phyloP scores from a whole-genome alignment of 805 yeast genomes.

The Saccharomycopsis vini region DNA sequence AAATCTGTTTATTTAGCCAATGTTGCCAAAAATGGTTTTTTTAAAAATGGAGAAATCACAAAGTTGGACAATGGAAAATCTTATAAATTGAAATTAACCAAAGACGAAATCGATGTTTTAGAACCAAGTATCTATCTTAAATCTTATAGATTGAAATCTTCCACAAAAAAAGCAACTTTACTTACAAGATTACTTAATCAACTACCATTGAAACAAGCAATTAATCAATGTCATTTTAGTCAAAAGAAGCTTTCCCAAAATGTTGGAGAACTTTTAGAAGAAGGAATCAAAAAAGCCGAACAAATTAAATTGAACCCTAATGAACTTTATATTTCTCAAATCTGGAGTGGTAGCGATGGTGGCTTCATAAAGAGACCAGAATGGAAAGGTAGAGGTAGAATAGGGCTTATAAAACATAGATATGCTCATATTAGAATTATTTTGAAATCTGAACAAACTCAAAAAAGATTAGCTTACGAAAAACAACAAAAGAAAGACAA shows the following conservation, averaged over 20 bases:
- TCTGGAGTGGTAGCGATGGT: constrained; percentile 93
- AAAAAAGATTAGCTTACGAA: constrained; percentile 53
- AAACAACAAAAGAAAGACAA: constrained; percentile 36
- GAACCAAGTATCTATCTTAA: constrained; percentile 84
- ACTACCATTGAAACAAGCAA: constrained; percentile 64
- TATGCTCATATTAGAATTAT: constrained; percentile 76
- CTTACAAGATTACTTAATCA: constrained; percentile 71
- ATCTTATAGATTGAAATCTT: constrained; percentile 77
- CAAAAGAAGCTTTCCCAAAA: constrained; percentile 73
- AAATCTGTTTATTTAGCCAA: constrained; percentile 51
- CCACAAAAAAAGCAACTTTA: constrained; percentile 78
- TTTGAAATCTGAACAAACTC: constrained; percentile 59
- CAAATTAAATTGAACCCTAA: constrained; percentile 49
- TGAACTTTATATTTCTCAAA: constrained; percentile 61
- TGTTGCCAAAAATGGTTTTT: constrained; percentile 57
- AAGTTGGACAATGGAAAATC: constrained; percentile 32
- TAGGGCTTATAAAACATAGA: constrained; percentile 68
- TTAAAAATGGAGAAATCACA: constrained; percentile 50
- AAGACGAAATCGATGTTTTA: constrained; percentile 62
- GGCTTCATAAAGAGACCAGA: constrained; percentile 61
- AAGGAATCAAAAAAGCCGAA: constrained; percentile 63
- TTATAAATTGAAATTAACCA: constrained; percentile 49
- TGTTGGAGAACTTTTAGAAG: constrained; percentile 62
- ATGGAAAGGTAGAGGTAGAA: constrained; percentile 83
- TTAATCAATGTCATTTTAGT: constrained; percentile 86